These are phyloP conservation scores for Penstemon barbatus DNA, from an alignment of 257 asterid species.

Conservation along the genomic window DNA sequence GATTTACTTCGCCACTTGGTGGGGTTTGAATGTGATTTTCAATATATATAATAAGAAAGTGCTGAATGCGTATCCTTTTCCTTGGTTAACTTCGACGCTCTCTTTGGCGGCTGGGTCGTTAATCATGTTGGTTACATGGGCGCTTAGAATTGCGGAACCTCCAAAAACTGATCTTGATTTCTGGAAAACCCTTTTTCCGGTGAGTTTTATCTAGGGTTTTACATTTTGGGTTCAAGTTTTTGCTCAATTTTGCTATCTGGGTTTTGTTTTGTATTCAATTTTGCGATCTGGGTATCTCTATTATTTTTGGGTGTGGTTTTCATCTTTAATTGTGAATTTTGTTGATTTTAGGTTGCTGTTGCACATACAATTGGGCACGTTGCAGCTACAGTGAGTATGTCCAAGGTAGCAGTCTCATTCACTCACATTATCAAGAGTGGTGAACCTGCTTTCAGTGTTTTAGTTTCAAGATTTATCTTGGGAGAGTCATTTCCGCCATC, in stretches of 20 bases:
- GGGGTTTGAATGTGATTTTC: slow-evolving; percentile 88
- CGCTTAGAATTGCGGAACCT: slow-evolving; percentile 70
- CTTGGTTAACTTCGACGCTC: slow-evolving; percentile 92
- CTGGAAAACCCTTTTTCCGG: slow-evolving; percentile 97
- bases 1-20: slow-evolving; percentile 87
- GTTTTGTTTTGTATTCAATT: slow-evolving; percentile 11
- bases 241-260: slow-evolving; percentile 11
- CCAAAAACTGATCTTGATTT: slow-evolving; percentile 95
- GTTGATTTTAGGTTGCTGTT: slow-evolving; percentile 71
- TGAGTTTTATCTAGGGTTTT: slow-evolving; percentile 34
- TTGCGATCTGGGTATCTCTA: slow-evolving; percentile 25
- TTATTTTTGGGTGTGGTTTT: slow-evolving; percentile 19
- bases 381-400: slow-evolving; percentile 98
- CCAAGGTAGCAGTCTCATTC: slow-evolving; percentile 97
- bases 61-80: slow-evolving; percentile 83
- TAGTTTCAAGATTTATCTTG: slow-evolving; percentile 76
- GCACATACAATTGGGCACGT: slow-evolving; percentile 99
- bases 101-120: slow-evolving; percentile 90
- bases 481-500: slow-evolving; percentile 79
- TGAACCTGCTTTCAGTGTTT: slow-evolving; percentile 93
- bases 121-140: slow-evolving; percentile 90
- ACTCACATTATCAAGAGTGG: slow-evolving; percentile 97
- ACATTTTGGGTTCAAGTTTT: neutral
- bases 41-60: slow-evolving; percentile 92
- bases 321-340: slow-evolving; percentile 12